Conservation (phyloP, 257 asterid species). For the Solanum dulcamara region DNA sequence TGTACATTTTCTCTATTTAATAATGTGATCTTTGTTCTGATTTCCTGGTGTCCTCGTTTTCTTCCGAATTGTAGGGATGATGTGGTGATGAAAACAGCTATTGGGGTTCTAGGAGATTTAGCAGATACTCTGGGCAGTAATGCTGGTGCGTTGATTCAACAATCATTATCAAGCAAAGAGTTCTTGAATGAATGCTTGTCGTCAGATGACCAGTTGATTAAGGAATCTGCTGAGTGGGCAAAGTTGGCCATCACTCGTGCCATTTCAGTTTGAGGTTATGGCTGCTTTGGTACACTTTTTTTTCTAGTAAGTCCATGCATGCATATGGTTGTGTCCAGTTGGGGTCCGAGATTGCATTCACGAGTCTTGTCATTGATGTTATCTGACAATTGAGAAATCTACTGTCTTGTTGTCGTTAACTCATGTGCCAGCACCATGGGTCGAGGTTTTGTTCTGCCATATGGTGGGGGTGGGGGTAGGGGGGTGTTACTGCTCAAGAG, state of each 20-base stretch:
- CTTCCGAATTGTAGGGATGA: constrained; percentile 59
- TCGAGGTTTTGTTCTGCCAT: constrained; percentile 22
- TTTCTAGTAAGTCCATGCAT: constrained; percentile 47
- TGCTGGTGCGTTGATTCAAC: constrained; percentile 75
- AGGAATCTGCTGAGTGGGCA: constrained; percentile 98
- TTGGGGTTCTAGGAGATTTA: constrained; percentile 85
- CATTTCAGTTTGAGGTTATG: constrained; percentile 56
- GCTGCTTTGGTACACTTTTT: constrained; percentile 27
- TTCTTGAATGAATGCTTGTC: constrained; percentile 78
- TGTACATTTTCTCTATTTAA: background rate
- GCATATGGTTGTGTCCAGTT: constrained; percentile 80
- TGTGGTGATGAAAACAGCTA: constrained; percentile 85
- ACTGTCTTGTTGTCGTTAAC: constrained; percentile 59
- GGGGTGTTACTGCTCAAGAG: background rate
- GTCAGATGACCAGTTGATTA: constrained; percentile 79
- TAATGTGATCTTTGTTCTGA: background rate
- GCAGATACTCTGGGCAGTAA: constrained; percentile 91
- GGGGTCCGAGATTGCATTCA: constrained; percentile 49
- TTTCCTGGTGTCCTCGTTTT: background rate
- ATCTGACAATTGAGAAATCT: constrained; percentile 37
- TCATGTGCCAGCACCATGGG: constrained; percentile 64
- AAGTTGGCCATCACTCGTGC: constrained; percentile 86
- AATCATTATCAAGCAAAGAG: constrained; percentile 71
- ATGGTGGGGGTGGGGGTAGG: background rate
- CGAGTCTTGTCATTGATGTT: constrained; percentile 51